Evolutionary conservation across 2,329 filamentous ascomycete species (phyloP).

Genomic region (Aspergillus ustus): DNA sequence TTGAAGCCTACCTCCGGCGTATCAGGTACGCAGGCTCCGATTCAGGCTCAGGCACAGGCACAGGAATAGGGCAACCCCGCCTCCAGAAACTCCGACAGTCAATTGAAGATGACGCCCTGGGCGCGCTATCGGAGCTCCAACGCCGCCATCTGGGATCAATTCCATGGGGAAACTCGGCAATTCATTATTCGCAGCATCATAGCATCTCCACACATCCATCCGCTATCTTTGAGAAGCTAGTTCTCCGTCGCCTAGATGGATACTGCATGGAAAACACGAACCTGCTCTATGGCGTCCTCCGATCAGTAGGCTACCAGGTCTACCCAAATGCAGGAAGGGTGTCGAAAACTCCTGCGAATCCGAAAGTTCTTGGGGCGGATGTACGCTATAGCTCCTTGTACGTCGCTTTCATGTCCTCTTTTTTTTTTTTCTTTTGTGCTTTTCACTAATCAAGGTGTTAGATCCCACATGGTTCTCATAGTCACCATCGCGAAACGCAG

Average conservation of each 20-base stretch:
- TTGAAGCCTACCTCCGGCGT: conserved; percentile 42
- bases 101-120: conserved; percentile 37
- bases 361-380: conserved; percentile 13
- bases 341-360: conserved; percentile 38
- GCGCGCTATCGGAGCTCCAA: conserved; percentile 41
- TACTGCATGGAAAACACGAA: conserved; percentile 67
- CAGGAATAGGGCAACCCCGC: conserved; percentile 22
- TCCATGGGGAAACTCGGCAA: conserved; percentile 61
- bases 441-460: conserved; percentile 14
- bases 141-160: conserved; percentile 53
- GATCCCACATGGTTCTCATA: conserved; percentile 65
- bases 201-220: conserved; percentile 55
- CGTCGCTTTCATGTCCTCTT: conserved; percentile 13
- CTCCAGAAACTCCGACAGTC: conserved; percentile 33
- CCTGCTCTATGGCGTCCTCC: conserved; percentile 57
- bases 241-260: conserved; percentile 56
- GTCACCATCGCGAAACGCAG: conserved; percentile 57
- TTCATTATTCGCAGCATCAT: conserved; percentile 59
- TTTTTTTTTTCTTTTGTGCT: not conserved
- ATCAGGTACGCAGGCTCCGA: conserved; percentile 32
- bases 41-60: not conserved
- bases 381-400: conserved; percentile 56
- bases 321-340: conserved; percentile 62
- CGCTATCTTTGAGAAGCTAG: conserved; percentile 59
- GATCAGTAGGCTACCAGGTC: conserved; percentile 56